A percentile compares a stretch with the other conserved stretches of the same genome.
These are phyloP conservation scores for Fragilaria radians DNA, from an alignment of 108 stramenopile species.

Conservation along the genomic window DNA sequence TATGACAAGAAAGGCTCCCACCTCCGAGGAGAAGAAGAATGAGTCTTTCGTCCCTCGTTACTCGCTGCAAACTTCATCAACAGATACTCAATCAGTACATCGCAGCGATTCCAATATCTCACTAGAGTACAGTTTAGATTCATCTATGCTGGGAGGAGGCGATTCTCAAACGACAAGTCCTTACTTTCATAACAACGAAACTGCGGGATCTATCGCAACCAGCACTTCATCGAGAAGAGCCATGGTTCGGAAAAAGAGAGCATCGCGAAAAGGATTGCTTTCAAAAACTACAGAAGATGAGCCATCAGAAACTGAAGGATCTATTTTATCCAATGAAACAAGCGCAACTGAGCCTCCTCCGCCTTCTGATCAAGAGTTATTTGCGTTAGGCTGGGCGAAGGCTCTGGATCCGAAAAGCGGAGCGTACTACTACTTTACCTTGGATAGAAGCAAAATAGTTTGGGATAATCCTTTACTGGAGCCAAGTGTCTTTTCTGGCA, in stretches of 20 bases:
- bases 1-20: too few species aligned
- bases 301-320: too few species aligned
- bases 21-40: too few species aligned
- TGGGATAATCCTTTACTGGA: constrained; percentile 70
- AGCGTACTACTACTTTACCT: constrained; percentile 79
- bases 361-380: constrained; percentile 81
- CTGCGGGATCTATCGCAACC: neutral
- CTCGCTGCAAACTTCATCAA: too few species aligned
- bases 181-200: too few species aligned
- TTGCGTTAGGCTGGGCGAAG: constrained; percentile 84
- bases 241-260: constrained; percentile 2
- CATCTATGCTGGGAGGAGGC: constrained; percentile 17
- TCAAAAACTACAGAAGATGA: constrained; percentile 36
- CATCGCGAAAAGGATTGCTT: constrained; percentile 29
- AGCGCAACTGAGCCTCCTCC: too few species aligned
- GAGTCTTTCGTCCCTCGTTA: too few species aligned
- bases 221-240: neutral
- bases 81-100: too few species aligned
- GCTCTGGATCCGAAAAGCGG: constrained; percentile 79
- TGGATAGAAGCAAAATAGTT: constrained; percentile 69
- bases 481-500: neutral
- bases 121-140: constrained; percentile 62
- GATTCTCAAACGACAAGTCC: too few species aligned
- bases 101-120: constrained; percentile 28
- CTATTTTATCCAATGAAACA: too few species aligned